Conservation (phyloP, 2,329 filamentous ascomycete species). For the Boeremia lycopersici region DNA sequence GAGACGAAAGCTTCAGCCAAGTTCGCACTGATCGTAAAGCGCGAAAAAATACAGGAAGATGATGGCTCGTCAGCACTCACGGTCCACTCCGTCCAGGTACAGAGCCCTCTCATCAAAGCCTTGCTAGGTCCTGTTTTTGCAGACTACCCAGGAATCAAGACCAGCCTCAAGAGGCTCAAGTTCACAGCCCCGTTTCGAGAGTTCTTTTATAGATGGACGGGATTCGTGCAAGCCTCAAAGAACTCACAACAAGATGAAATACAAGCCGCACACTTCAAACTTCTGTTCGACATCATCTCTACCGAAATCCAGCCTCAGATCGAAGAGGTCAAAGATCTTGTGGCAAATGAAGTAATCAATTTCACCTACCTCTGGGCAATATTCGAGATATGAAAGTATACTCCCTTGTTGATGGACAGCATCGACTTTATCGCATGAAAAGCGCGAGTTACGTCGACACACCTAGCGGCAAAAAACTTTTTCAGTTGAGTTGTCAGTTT, state of each 20-base stretch:
- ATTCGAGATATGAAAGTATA: slow-evolving; percentile 39
- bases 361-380: slow-evolving; percentile 51
- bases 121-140: slow-evolving; percentile 62
- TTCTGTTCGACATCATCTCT: slow-evolving; percentile 44
- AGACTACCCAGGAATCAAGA: slow-evolving; percentile 65
- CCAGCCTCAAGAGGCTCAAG: slow-evolving; percentile 62
- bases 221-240: slow-evolving; percentile 27
- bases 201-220: slow-evolving; percentile 68
- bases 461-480: slow-evolving; percentile 18
- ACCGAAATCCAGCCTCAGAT: slow-evolving; percentile 48
- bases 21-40: background rate
- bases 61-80: slow-evolving; percentile 42
- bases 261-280: slow-evolving; percentile 42
- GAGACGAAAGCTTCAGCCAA: background rate
- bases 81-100: slow-evolving; percentile 67
- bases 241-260: slow-evolving; percentile 21
- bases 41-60: background rate
- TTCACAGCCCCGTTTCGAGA: slow-evolving; percentile 66
- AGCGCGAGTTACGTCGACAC: slow-evolving; percentile 16
- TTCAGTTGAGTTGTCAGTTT: slow-evolving; percentile 26
- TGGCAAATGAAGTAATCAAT: slow-evolving; percentile 41
- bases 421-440: slow-evolving; percentile 25
- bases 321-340: slow-evolving; percentile 44
- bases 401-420: slow-evolving; percentile 29
- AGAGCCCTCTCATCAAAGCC: slow-evolving; percentile 65